phyloP scores from a whole-genome alignment of 805 yeast genomes.

The Yamadazyma phyllophila region DNA sequence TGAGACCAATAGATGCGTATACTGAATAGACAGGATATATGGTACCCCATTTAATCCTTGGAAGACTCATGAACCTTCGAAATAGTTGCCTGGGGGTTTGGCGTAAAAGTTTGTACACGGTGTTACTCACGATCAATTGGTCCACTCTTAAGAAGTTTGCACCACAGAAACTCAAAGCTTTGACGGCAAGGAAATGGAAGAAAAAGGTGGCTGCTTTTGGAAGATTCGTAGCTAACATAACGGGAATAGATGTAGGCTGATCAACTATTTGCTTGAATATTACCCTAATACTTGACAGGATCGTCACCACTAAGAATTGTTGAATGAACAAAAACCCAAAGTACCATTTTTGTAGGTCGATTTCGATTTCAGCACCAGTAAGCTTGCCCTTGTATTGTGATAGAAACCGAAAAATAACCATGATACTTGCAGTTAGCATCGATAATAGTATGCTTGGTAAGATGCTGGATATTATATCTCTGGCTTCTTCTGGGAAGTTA shows the following conservation, averaged over 20 bases:
- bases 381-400: slow-evolving; percentile 55
- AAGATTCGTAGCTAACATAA: slow-evolving; percentile 68
- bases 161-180: slow-evolving; percentile 76
- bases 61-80: slow-evolving; percentile 41
- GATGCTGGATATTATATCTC: slow-evolving; percentile 57
- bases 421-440: slow-evolving; percentile 60
- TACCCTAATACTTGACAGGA: slow-evolving; percentile 74
- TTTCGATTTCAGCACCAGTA: slow-evolving; percentile 61
- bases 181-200: slow-evolving; percentile 69
- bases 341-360: slow-evolving; percentile 75
- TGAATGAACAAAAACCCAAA: slow-evolving; percentile 79
- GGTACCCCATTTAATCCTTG: slow-evolving; percentile 71
- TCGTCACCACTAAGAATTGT: slow-evolving; percentile 77
- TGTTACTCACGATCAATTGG: slow-evolving; percentile 42
- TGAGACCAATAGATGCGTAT: slow-evolving; percentile 72
- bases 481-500: slow-evolving; percentile 49
- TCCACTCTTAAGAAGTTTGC: slow-evolving; percentile 62
- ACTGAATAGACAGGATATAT: slow-evolving; percentile 75
- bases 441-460: slow-evolving; percentile 68
- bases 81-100: slow-evolving; percentile 62
- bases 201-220: slow-evolving; percentile 88
- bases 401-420: slow-evolving; percentile 53
- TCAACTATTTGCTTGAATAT: slow-evolving; percentile 59
- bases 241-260: slow-evolving; percentile 71
- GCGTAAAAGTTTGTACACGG: slow-evolving; percentile 39